Evolutionary conservation across 1,284 basidiomycete genomes (phyloP).

Genomic region (Cutaneotrichosporon dermatis): DNA sequence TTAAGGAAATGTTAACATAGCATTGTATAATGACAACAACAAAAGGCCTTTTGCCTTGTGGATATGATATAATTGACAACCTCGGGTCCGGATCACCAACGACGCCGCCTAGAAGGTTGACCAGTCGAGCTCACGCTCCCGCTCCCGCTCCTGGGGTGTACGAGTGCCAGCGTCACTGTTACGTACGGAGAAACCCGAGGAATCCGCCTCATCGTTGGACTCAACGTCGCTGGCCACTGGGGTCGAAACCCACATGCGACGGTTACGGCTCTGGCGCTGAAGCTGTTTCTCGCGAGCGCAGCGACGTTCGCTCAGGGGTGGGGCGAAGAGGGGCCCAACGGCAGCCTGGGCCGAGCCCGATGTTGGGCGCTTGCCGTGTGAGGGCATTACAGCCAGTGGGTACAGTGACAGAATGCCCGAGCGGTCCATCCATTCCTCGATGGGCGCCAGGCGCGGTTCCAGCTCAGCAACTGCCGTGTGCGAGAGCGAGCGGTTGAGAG

Average conservation of each 20-base stretch:
- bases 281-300: slow-evolving; percentile 29
- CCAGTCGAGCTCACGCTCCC: slow-evolving; percentile 18
- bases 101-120: slow-evolving; percentile 17
- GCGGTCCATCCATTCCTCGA: slow-evolving; percentile 43
- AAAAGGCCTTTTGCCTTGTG: background rate
- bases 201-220: slow-evolving; percentile 16
- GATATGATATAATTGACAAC: background rate
- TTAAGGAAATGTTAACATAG: background rate
- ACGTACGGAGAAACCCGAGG: background rate
- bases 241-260: slow-evolving; percentile 10
- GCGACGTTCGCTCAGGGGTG: slow-evolving; percentile 27
- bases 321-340: slow-evolving; percentile 38
- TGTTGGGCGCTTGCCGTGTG: slow-evolving; percentile 20
- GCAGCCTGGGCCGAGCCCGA: slow-evolving; percentile 19
- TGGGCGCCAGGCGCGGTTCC: slow-evolving; percentile 30
- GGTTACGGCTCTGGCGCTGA: slow-evolving; percentile 25
- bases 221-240: slow-evolving; percentile 21
- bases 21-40: background rate
- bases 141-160: slow-evolving; percentile 7
- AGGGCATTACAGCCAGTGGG: slow-evolving; percentile 39
- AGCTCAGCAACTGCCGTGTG: slow-evolving; percentile 4
- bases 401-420: slow-evolving; percentile 44
- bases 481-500: slow-evolving; percentile 6
- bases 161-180: slow-evolving; percentile 4
- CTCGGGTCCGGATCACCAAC: background rate